phyloP scores from a whole-genome alignment of 495 filamentous ascomycete species.

The Neurospora sp. region DNA sequence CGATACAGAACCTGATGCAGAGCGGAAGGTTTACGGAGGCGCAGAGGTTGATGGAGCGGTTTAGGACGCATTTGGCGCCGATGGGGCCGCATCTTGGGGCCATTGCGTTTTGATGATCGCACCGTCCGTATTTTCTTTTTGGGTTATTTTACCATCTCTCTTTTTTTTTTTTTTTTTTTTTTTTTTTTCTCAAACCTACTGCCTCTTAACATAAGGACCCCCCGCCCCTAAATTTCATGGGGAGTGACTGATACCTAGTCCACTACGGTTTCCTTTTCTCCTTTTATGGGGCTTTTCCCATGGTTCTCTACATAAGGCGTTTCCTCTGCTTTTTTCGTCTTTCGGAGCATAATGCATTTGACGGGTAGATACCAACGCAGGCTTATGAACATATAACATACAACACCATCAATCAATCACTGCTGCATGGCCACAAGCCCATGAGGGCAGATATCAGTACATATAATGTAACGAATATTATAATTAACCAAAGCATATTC shows the following conservation, averaged over 20 bases:
- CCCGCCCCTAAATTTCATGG: background rate
- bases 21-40: constrained; percentile 10
- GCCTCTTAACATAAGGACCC: background rate
- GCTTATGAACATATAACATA: background rate
- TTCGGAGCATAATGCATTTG: background rate
- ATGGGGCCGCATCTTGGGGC: background rate
- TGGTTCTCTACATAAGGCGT: background rate
- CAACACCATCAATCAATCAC: background rate
- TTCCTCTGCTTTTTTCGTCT: background rate
- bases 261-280: background rate
- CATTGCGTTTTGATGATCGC: background rate
- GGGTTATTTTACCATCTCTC: background rate
- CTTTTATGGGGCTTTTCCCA: background rate
- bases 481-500: too few species aligned
- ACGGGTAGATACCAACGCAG: background rate
- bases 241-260: background rate
- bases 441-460: background rate
- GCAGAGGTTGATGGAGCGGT: constrained; percentile 6
- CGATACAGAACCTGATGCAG: constrained; percentile 14
- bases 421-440: too few species aligned
- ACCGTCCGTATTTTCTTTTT: background rate
- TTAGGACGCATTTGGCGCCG: constrained; percentile 5
- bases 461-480: background rate
- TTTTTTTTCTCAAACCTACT: background rate
- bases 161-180: background rate